Evolutionary conservation across 2,329 filamentous ascomycete species (phyloP), one percentile per base, ranked within the genome.

Genomic region (Monilinia polystroma): DNA sequence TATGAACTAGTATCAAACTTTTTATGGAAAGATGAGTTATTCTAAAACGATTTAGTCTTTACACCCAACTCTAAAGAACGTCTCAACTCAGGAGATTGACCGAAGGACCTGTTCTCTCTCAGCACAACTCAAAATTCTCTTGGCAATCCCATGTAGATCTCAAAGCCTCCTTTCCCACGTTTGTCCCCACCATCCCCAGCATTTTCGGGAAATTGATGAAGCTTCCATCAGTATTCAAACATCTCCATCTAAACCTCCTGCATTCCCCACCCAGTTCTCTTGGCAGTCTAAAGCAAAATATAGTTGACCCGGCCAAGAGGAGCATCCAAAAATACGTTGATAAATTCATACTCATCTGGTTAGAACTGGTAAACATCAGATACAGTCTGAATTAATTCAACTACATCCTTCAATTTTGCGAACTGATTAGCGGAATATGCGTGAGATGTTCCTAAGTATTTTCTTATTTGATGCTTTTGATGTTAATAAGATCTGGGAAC

Each of bases 151-250:
- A 52, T 18, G 38, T 45, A 63, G 23, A 63, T 52, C 7, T 63
- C 59, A 14, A 63, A 29, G 0, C 59, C 59, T 2, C 45, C 47
- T 8, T 23, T 38, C 1, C 14, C 59, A 41, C 20, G 4, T 8
- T 14, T 41, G 10, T 63, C 47, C 4, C 32, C 47, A 1, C 52
- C 32, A 18, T 18, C 47, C 1, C 8, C 32, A 10, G 59, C 45
- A 63, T 63, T 26, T 45, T 63, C 32, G 59, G 59, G 7, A 63
- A 63, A 26, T 52, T 52, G 1, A 63, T 38, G 20, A 63, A 63
- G 23, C n/a, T 38, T 3, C 59, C 59, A 63, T 63, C 59, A 38
- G 47, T 29, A 29, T 29, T 63, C 47, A 63, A 26, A 52, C 59
- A 52, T 38, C 47, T 52, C 59, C 59, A 63, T 16, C 59, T 63